phyloP scores from a whole-genome alignment of 352 stramenopile genomes.

The Globisporangium spinosum region DNA sequence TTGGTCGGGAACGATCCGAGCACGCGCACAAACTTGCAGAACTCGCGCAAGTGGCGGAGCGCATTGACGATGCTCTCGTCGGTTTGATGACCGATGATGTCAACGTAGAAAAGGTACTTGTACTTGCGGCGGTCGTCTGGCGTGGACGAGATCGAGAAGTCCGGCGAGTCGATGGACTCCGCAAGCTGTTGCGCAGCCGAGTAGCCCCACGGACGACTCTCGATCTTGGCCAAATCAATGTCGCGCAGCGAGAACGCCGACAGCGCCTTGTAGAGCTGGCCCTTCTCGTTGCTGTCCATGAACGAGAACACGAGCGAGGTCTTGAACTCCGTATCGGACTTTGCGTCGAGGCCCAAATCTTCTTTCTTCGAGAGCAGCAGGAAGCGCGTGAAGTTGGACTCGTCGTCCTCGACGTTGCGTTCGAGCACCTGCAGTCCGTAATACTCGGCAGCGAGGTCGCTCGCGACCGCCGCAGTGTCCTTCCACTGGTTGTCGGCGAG shows the following conservation, averaged over 20 bases:
- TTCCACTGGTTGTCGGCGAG: conserved; percentile 87
- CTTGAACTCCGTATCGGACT: conserved; percentile 48
- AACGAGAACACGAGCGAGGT: conserved; percentile 76
- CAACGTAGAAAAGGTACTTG: conserved; percentile 80
- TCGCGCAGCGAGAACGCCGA: conserved; percentile 59
- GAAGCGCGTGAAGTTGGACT: conserved; percentile 95
- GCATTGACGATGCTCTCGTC: conserved; percentile 70
- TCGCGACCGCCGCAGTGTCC: conserved; percentile 91
- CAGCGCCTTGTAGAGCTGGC: conserved; percentile 59
- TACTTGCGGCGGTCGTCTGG: conserved; percentile 46
- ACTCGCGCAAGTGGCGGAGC: conserved; percentile 74
- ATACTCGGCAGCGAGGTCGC: conserved; percentile 91
- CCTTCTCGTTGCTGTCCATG: conserved; percentile 52
- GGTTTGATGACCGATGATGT: conserved; percentile 58
- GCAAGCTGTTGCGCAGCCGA: conserved; percentile 56
- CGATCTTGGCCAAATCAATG: conserved; percentile 70
- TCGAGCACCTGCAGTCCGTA: conserved; percentile 92
- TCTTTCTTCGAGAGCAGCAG: conserved; percentile 71
- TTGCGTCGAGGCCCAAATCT: conserved; percentile 30
- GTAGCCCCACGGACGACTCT: conserved; percentile 59
- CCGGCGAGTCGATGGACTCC: conserved; percentile 23
- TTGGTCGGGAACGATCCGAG: conserved; percentile 83
- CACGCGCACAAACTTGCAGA: conserved; percentile 82
- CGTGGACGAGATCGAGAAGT: conserved; percentile 27
- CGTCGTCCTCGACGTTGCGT: conserved; percentile 85